These are phyloP conservation scores for Gorgonomyces haynaldii DNA, from an alignment of 192 early-diverging fungal species.

Conservation along the genomic window DNA sequence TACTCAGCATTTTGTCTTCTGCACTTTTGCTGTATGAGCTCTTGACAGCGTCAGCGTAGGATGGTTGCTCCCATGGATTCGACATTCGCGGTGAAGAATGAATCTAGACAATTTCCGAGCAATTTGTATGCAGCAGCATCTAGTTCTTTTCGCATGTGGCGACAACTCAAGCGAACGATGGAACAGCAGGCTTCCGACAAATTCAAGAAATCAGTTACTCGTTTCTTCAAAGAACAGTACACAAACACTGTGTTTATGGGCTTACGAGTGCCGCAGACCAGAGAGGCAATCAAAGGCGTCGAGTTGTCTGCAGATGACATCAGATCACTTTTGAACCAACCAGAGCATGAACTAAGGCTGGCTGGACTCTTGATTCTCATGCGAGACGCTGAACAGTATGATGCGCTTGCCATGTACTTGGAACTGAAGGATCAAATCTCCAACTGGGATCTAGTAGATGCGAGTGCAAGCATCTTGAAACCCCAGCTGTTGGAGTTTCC, in stretches of 20 bases:
- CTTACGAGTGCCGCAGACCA: neutral
- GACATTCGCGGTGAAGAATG: too few relatives aligned
- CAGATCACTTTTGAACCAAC: neutral
- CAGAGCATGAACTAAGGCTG: neutral
- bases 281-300: neutral
- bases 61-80: too few relatives aligned
- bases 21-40: too few relatives aligned
- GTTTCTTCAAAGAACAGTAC: conserved; percentile 1
- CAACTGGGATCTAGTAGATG: conserved; percentile 12
- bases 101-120: too few relatives aligned
- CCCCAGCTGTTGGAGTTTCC: neutral
- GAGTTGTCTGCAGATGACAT: conserved; percentile 1
- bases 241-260: neutral
- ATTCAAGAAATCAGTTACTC: too few relatives aligned
- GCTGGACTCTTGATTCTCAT: neutral
- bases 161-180: too few relatives aligned
- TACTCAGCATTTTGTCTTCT: too few relatives aligned
- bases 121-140: too few relatives aligned
- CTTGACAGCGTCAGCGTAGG: too few relatives aligned
- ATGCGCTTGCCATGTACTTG: conserved; percentile 1
- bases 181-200: too few relatives aligned
- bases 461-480: neutral
- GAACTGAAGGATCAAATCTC: neutral
- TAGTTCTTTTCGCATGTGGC: too few relatives aligned
- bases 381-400: neutral